Percentiles rank a stretch among this genome's conserved stretches.
These are phyloP conservation scores for Sphenostylis stenocarpa DNA, from an alignment of 306 rosid genomes.

Conservation along the genomic window DNA sequence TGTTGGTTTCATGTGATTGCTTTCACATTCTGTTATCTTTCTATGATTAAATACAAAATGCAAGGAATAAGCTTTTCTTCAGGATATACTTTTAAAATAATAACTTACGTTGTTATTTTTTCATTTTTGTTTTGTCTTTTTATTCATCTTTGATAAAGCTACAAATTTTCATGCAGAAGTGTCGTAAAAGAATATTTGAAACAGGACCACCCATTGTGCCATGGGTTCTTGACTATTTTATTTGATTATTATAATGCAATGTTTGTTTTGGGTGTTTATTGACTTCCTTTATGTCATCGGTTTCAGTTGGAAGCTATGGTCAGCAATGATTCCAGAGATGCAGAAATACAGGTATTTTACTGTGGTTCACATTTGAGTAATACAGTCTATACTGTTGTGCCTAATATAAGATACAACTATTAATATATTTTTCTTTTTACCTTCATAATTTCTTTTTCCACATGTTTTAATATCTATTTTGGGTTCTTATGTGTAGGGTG, in stretches of 20 bases:
- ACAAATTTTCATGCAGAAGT: background rate
- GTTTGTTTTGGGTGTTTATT: conserved; percentile 3
- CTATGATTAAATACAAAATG: too few relatives aligned
- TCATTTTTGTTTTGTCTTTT: background rate
- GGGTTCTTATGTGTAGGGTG: conserved; percentile 53
- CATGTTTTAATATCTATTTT: conserved; percentile 15
- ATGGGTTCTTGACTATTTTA: conserved; percentile 14
- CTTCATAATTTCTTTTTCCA: background rate
- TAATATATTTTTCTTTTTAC: conserved; percentile 3
- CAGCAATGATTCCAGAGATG: conserved; percentile 65
- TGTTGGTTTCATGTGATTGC: background rate
- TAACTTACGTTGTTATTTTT: background rate
- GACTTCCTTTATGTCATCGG: conserved; percentile 31
- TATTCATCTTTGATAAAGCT: background rate
- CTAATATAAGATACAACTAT: background rate
- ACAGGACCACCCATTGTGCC: background rate
- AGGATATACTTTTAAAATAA: background rate
- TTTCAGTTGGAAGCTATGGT: conserved; percentile 86
- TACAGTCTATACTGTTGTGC: background rate
- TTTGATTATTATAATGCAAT: background rate
- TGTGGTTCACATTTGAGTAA: background rate
- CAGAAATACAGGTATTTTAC: conserved; percentile 76
- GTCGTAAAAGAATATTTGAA: background rate
- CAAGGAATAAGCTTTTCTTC: background rate
- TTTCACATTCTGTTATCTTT: background rate